phyloP scores from a whole-genome alignment of 768 basidiomycete species.

The Kwoniella heveanensis region DNA sequence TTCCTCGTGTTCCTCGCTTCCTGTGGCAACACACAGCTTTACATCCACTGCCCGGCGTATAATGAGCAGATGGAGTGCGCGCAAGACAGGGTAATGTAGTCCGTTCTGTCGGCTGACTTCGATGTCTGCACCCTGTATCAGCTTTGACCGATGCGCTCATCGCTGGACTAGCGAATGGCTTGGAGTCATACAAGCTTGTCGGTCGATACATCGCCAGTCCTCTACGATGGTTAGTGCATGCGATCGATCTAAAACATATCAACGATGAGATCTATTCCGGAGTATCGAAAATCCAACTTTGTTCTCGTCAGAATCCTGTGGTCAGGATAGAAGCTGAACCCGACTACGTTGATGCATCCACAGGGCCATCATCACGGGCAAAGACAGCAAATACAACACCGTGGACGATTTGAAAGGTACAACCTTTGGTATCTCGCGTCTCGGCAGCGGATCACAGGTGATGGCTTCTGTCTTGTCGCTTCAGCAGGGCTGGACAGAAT shows the following conservation, averaged over 20 bases:
- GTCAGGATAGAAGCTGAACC: no score
- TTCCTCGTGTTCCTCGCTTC: conserved; percentile 60
- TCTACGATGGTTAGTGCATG: conserved; percentile 69
- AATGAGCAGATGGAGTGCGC: no score
- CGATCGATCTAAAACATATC: not conserved
- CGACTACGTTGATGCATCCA: no score
- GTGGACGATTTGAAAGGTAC: conserved; percentile 77
- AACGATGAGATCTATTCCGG: not conserved
- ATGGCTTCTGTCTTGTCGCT: conserved; percentile 96
- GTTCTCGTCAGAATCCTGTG: no score
- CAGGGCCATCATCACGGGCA: conserved; percentile 90
- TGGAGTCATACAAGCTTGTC: conserved; percentile 81
- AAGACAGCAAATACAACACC: conserved; percentile 67
- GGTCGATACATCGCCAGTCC: conserved; percentile 90
- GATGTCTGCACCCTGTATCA: no score
- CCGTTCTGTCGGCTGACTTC: no score
- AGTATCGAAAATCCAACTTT: no score
- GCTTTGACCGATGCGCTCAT: conserved; percentile 86
- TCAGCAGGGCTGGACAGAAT: conserved; percentile 74
- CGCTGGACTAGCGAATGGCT: conserved; percentile 88
- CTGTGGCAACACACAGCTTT: no score
- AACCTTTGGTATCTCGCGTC: conserved; percentile 82
- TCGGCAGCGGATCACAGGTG: conserved; percentile 60
- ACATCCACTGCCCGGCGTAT: no score
- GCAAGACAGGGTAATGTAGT: no score